Percentiles rank a stretch among this genome's conserved stretches.
phyloP scores from a whole-genome alignment of 1,284 basidiomycete genomes.

The Cutaneotrichosporon cutaneum region DNA sequence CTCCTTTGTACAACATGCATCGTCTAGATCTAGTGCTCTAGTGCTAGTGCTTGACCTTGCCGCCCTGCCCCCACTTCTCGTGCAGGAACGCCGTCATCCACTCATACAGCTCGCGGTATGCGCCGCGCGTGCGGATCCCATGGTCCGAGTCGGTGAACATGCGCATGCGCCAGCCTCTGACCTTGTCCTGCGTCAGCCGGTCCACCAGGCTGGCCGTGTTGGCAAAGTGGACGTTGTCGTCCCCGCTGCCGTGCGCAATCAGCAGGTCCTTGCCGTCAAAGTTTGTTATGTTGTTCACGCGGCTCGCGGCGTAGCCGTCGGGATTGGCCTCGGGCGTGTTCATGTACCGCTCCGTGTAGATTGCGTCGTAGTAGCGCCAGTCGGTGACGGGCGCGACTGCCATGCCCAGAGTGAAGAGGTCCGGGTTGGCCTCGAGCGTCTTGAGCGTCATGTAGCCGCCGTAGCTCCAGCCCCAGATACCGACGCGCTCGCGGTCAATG shows the following conservation, averaged over 20 bases:
- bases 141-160: slow-evolving; percentile 98
- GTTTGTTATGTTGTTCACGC: slow-evolving; percentile 78
- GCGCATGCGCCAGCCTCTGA: slow-evolving; percentile 80
- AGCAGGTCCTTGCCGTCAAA: slow-evolving; percentile 74
- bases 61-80: slow-evolving; percentile 89
- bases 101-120: slow-evolving; percentile 79
- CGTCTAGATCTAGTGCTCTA: not conserved
- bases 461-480: slow-evolving; percentile 95
- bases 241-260: slow-evolving; percentile 87
- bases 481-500: slow-evolving; percentile 67
- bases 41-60: slow-evolving; percentile 47
- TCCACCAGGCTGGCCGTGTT: slow-evolving; percentile 89
- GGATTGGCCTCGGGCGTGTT: slow-evolving; percentile 72
- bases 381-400: slow-evolving; percentile 64
- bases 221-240: slow-evolving; percentile 90
- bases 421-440: slow-evolving; percentile 79
- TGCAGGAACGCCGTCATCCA: slow-evolving; percentile 78
- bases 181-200: slow-evolving; percentile 74
- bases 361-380: slow-evolving; percentile 72
- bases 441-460: slow-evolving; percentile 92
- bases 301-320: slow-evolving; percentile 77
- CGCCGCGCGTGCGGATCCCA: slow-evolving; percentile 68
- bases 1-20: too few relatives aligned
- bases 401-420: slow-evolving; percentile 78
- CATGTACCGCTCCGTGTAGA: slow-evolving; percentile 91